Evolutionary conservation across 768 basidiomycete species (phyloP).

Genomic region (Sistotremastrum niveocremeum): DNA sequence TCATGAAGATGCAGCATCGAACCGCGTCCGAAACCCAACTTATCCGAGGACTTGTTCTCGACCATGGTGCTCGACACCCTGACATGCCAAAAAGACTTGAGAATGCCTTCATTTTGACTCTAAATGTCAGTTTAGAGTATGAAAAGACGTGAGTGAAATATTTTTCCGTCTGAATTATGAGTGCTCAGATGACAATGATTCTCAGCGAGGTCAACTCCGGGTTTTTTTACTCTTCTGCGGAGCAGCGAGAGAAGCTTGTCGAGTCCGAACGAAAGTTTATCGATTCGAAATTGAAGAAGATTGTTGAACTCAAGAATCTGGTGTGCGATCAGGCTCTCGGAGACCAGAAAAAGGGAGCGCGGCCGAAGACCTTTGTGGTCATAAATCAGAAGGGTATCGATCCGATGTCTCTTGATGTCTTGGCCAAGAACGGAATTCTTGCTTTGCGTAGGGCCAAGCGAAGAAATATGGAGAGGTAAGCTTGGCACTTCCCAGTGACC

Average conservation of each 20-base stretch:
- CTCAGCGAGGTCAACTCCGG: conserved; percentile 94
- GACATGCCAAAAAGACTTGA: conserved; percentile 99
- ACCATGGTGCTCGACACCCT: conserved; percentile 94
- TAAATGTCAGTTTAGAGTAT: conserved; percentile 97
- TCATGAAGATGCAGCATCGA: conserved; percentile 99
- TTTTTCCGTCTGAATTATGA: background rate
- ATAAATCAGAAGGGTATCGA: conserved; percentile 99
- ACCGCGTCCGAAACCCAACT: conserved; percentile 96
- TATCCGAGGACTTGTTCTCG: conserved; percentile 87
- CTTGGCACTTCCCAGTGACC: conserved; percentile 6
- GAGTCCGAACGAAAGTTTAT: conserved; percentile 93
- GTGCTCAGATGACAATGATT: conserved; percentile 8
- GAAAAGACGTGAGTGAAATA: conserved; percentile 82
- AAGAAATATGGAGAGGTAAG: conserved; percentile 95
- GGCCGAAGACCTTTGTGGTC: conserved; percentile 72
- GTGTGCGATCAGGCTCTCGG: conserved; percentile 92
- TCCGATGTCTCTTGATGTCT: conserved; percentile 86
- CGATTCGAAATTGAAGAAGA: conserved; percentile 89
- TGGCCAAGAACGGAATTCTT: conserved; percentile 93
- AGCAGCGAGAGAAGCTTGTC: conserved; percentile 96
- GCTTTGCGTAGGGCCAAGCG: conserved; percentile 92
- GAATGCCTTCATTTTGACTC: conserved; percentile 86
- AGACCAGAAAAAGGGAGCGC: conserved; percentile 53
- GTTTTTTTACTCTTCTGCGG: conserved; percentile 98
- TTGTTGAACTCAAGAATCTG: conserved; percentile 89